Conservation (phyloP, 2,329 filamentous ascomycete genomes). For the Hymenoscyphus salicellus region DNA sequence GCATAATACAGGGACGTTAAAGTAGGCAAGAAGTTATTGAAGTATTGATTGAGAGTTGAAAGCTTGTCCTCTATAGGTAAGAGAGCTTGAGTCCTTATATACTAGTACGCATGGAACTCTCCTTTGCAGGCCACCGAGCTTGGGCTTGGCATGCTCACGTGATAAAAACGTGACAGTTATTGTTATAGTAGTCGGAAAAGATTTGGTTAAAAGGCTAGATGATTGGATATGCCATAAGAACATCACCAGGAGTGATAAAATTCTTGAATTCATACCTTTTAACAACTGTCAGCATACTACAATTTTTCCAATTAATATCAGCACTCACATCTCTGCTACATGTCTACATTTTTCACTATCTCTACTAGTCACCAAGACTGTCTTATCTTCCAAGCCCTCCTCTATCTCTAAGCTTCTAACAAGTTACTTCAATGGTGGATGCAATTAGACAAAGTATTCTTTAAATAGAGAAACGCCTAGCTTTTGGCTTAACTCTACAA, state of each 20-base stretch:
- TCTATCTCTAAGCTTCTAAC: constrained; percentile 55
- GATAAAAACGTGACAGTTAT: no score
- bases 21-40: no score
- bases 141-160: no score
- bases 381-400: constrained; percentile 56
- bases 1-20: no score
- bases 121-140: no score
- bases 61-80: no score
- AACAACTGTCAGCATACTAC: constrained; percentile 10
- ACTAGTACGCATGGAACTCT: no score
- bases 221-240: constrained; percentile 67
- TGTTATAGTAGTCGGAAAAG: constrained; percentile 59
- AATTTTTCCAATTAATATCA: constrained; percentile 10
- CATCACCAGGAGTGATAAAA: constrained; percentile 82
- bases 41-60: no score
- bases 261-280: constrained; percentile 69
- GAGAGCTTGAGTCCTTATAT: no score
- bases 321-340: constrained; percentile 60
- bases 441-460: constrained; percentile 79
- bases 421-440: constrained; percentile 81
- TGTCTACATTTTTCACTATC: constrained; percentile 38
- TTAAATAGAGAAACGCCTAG: constrained; percentile 63
- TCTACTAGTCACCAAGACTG: constrained; percentile 70
- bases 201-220: constrained; percentile 81
- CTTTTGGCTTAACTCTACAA: constrained; percentile 64